Evolutionary conservation across 352 stramenopile species (phyloP), one percentile per base, ranked within the genome.

Genomic region (Phytophthora cactorum): DNA sequence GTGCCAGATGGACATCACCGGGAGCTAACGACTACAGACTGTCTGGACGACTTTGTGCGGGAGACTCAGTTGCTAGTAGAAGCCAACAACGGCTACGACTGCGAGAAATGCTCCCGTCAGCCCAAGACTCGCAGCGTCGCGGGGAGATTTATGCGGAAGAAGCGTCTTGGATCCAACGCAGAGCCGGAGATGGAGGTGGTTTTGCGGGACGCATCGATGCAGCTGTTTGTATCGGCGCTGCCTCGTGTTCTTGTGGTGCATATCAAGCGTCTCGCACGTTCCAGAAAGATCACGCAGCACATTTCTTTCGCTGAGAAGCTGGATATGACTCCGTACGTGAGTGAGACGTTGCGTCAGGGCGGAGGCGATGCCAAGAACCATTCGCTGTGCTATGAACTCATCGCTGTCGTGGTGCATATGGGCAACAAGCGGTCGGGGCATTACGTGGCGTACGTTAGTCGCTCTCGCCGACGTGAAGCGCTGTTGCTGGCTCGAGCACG

Each of bases 391-490:
- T 93, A 90, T 43, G 70, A 90, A 49, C 72, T 93, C 10, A 80
- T 92, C 8, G 83, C 85, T 0, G 81, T 91, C 4, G 73, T 93
- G 1, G 85, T 93, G 10, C 85, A 93, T 72, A 85, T 80, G 69
- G 85, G 85, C 27, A 89, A 88, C 63, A 89, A 84, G 31, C 81
- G 79, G 0, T 86, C 81, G 3, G 85, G 85, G 0, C 85, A 93
- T 56, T 93, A 93, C 59, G 72, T 90, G 3, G 79, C 80, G 2
- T 93, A 92, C 49, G 85, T 93, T 25, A 91, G 82, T 59, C 78
- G 84, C 31, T 86, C 78, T 4, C 62, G 64, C 4, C 72, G 66
- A n/a, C 76, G 73, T 34, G 74, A 85, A 22, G 69, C 64, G 5
- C 44, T 67, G 5, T 5, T 66, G 25, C 17, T 52, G 17, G 41